phyloP scores from a whole-genome alignment of 1,284 basidiomycete genomes.

The Earliella scabrosa region DNA sequence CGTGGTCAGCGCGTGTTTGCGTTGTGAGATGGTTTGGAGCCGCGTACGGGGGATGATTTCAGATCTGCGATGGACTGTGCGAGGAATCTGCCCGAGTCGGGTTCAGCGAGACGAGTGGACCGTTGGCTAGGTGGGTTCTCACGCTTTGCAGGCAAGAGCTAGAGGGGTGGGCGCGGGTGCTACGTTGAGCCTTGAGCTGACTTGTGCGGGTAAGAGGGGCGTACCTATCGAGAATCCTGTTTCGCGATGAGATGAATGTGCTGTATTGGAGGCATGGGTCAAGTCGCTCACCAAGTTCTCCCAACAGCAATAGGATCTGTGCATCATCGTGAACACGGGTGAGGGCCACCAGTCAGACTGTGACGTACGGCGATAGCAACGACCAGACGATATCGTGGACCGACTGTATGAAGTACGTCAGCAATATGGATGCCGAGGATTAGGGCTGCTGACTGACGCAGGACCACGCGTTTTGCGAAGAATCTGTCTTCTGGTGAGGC shows the following conservation, averaged over 20 bases:
- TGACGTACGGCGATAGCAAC: not conserved
- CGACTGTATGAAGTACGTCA: not conserved
- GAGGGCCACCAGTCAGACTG: too few relatives aligned
- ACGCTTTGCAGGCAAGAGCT: slow-evolving; percentile 1
- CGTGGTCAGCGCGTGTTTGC: too few relatives aligned
- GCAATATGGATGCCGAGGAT: not conserved
- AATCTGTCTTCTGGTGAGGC: not conserved
- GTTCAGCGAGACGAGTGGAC: too few relatives aligned
- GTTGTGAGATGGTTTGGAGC: too few relatives aligned
- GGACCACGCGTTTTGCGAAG: slow-evolving; percentile 7
- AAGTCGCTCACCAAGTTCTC: not conserved
- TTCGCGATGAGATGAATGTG: not conserved
- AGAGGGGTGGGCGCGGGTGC: too few relatives aligned
- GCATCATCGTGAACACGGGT: not conserved
- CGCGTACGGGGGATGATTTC: too few relatives aligned
- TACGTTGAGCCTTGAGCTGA: too few relatives aligned
- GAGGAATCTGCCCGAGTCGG: too few relatives aligned
- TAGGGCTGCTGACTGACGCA: not conserved
- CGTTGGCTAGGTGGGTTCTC: not conserved
- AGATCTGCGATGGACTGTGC: too few relatives aligned
- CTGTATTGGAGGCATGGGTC: too few relatives aligned
- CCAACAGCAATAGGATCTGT: not conserved
- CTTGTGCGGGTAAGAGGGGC: not conserved
- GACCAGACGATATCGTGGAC: not conserved
- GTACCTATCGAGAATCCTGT: slow-evolving; percentile 1